A percentile compares a stretch with the other conserved stretches of the same genome.
These are phyloP conservation scores for Candida michaelii DNA, from an alignment of 805 yeast genomes.

Conservation along the genomic window DNA sequence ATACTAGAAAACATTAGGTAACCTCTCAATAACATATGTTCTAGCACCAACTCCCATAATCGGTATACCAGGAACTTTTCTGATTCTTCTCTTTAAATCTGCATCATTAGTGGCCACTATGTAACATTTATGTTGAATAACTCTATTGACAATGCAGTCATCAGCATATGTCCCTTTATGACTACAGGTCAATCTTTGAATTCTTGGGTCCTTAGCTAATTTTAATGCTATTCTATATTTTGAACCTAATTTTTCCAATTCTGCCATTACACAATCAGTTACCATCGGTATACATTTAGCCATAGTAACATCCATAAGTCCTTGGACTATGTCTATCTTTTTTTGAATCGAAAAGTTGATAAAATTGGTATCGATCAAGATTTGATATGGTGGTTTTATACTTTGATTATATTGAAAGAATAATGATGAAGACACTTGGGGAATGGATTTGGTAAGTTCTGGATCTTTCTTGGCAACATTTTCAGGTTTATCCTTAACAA, in stretches of 20 bases:
- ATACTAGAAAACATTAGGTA: constrained; percentile 82
- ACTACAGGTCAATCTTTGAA: constrained; percentile 80
- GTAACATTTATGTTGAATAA: constrained; percentile 93
- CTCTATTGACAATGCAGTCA: constrained; percentile 92
- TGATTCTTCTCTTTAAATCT: constrained; percentile 85
- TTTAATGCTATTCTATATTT: constrained; percentile 90
- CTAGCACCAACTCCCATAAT: constrained; percentile 95
- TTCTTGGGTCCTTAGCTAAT: constrained; percentile 91
- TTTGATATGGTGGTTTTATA: constrained; percentile 97
- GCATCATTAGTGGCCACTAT: constrained; percentile 99
- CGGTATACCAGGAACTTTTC: constrained; percentile 98
- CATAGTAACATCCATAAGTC: constrained; percentile 92
- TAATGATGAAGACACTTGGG: constrained; percentile 93
- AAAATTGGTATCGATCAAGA: constrained; percentile 93
- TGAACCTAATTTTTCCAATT: constrained; percentile 93
- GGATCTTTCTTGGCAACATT: constrained; percentile 56
- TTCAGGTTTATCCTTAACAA: constrained; percentile 43
- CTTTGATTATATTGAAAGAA: constrained; percentile 94
- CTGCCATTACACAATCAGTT: constrained; percentile 98
- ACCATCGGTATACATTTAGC: constrained; percentile 95
- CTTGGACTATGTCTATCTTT: constrained; percentile 90
- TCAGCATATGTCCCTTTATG: constrained; percentile 98
- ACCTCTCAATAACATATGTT: constrained; percentile 86
- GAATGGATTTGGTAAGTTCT: constrained; percentile 56
- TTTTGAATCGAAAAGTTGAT: constrained; percentile 95